Conservation (phyloP, 306 rosid species). For the Pyrus communis region DNA sequence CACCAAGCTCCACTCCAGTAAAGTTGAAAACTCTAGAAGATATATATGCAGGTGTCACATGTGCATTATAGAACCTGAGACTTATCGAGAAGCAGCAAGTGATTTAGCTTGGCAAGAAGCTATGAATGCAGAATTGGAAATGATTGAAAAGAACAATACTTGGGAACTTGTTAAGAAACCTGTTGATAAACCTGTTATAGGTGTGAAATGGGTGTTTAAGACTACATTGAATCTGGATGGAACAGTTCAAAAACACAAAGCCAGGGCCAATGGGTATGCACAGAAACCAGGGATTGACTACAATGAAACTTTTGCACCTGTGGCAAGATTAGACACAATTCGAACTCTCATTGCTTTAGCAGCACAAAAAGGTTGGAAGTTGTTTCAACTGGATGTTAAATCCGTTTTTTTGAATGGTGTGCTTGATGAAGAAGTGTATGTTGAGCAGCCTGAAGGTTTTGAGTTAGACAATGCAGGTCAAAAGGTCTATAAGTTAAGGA, state of each 20-base stretch:
- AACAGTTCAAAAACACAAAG: neutral
- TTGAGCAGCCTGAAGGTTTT: no score
- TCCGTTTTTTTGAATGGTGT: no score
- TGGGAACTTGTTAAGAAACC: neutral
- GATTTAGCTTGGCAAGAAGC: neutral
- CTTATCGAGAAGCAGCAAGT: neutral
- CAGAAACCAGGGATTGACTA: neutral
- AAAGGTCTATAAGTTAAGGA: no score
- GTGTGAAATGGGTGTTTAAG: neutral
- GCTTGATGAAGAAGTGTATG: no score
- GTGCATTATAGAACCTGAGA: neutral
- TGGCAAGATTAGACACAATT: neutral
- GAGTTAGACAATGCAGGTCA: no score
- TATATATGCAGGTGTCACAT: no score
- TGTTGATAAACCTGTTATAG: neutral
- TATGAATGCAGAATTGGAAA: neutral
- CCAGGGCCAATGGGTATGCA: neutral
- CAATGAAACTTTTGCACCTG: neutral
- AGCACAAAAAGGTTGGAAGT: no score
- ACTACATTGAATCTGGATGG: neutral
- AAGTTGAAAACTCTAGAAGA: no score
- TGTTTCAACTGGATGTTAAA: no score
- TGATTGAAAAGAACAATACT: neutral
- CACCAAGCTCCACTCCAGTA: no score
- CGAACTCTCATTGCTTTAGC: no score